Evolutionary conservation across 2,329 filamentous ascomycete genomes (phyloP).

Genomic region (Ophiosphaerella korrae): DNA sequence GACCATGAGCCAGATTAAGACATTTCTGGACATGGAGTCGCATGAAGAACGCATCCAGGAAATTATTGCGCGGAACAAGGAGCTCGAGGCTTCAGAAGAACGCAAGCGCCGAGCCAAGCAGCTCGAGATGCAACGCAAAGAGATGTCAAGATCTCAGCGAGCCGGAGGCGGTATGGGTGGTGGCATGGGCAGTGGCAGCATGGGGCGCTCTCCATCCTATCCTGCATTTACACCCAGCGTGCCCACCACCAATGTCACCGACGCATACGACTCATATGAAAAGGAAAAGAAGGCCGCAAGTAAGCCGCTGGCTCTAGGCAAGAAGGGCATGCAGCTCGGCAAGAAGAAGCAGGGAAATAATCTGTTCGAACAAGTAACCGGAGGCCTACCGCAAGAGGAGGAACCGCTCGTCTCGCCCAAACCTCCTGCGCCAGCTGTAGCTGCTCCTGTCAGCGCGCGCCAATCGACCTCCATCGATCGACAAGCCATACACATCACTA

Average conservation of each 20-base stretch:
- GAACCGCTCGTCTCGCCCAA: conserved; percentile 75
- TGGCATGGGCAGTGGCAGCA: conserved; percentile 44
- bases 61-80: conserved; percentile 77
- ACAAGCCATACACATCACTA: conserved; percentile 84
- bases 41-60: conserved; percentile 99
- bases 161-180: conserved; percentile 34
- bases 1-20: conserved; percentile 96
- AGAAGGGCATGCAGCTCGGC: conserved; percentile 98
- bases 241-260: conserved; percentile 69
- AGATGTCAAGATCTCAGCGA: conserved; percentile 79
- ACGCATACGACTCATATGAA: conserved; percentile 92
- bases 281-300: conserved; percentile 92
- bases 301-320: conserved; percentile 79
- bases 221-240: conserved; percentile 85
- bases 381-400: conserved; percentile 84
- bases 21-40: conserved; percentile 98
- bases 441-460: conserved; percentile 60
- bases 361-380: conserved; percentile 94
- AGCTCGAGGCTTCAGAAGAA: conserved; percentile 96
- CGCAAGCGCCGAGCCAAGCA: conserved; percentile 99
- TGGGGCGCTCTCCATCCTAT: conserved; percentile 78
- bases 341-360: conserved; percentile 98
- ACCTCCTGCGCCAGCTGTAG: conserved; percentile 56
- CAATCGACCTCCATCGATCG: conserved; percentile 73
- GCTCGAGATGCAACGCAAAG: conserved; percentile 97